Evolutionary conservation across 140 eudicot genomes (phyloP).

Genomic region (Bidens hawaiensis): DNA sequence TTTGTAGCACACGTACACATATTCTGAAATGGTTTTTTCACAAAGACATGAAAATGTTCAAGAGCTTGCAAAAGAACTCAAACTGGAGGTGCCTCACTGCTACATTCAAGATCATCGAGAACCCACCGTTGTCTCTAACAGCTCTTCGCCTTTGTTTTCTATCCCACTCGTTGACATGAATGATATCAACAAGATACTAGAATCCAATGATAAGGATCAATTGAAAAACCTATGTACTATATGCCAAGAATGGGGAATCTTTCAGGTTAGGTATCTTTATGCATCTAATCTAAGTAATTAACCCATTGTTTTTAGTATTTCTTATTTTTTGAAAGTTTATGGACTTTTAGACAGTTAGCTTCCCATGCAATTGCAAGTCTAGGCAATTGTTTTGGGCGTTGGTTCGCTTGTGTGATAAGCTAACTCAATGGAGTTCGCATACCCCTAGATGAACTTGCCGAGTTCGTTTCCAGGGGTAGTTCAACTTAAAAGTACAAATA

Average conservation of each 20-base stretch:
- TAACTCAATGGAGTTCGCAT: too few species aligned
- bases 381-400: too few species aligned
- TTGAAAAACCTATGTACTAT: conserved; percentile 29
- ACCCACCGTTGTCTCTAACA: conserved; percentile 9
- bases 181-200: background rate
- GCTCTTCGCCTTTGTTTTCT: conserved; percentile 3
- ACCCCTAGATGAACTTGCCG: too few species aligned
- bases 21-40: conserved; percentile 14
- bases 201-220: conserved; percentile 12
- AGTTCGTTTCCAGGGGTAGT: too few species aligned
- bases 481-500: too few species aligned
- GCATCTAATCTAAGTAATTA: background rate
- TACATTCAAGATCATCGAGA: conserved; percentile 29
- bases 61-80: conserved; percentile 39
- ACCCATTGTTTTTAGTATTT: too few species aligned
- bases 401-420: too few species aligned
- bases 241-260: too few species aligned
- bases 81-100: conserved; percentile 23
- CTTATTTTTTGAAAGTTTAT: too few species aligned
- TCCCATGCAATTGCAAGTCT: too few species aligned
- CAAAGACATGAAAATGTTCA: conserved; percentile 37
- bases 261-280: conserved; percentile 30
- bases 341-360: too few species aligned
- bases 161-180: too few species aligned
- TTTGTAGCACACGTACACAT: background rate